A percentile compares a stretch with the other conserved stretches of the same genome.
These are phyloP conservation scores for Cocos nucifera DNA, from an alignment of 176 grass and related monocot genomes.

Conservation along the genomic window DNA sequence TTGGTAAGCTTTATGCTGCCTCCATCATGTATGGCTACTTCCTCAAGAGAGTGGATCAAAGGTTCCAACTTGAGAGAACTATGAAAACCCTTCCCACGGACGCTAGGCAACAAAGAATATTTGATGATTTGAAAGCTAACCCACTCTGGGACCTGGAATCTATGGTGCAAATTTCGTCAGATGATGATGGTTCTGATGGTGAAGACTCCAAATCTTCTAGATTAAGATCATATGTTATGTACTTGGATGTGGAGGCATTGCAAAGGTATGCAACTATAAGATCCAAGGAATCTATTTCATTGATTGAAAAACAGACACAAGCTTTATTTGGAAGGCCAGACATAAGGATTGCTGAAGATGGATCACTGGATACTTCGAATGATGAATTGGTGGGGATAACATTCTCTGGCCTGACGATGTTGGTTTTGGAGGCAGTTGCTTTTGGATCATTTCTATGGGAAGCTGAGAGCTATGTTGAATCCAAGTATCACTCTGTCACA, in stretches of 20 bases:
- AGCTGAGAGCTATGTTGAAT: slow-evolving; percentile 87
- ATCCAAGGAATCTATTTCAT: slow-evolving; percentile 66
- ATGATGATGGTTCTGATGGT: slow-evolving; percentile 31
- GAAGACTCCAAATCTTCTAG: slow-evolving; percentile 49
- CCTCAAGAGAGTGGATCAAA: slow-evolving; percentile 27
- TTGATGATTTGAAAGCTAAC: slow-evolving; percentile 67
- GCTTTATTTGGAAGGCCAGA: slow-evolving; percentile 87
- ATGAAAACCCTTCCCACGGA: slow-evolving; percentile 69
- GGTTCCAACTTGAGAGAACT: slow-evolving; percentile 84
- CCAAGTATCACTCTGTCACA: slow-evolving; percentile 69
- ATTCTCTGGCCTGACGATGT: slow-evolving; percentile 61
- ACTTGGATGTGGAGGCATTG: slow-evolving; percentile 64
- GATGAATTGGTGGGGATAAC: slow-evolving; percentile 70
- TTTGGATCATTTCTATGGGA: slow-evolving; percentile 94
- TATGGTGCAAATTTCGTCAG: slow-evolving; percentile 58
- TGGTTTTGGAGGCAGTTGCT: slow-evolving; percentile 73
- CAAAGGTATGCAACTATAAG: slow-evolving; percentile 85
- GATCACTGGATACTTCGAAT: slow-evolving; percentile 52
- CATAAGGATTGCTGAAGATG: slow-evolving; percentile 68
- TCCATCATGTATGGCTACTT: slow-evolving; percentile 46
- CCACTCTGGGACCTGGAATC: slow-evolving; percentile 94
- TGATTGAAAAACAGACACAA: slow-evolving; percentile 97
- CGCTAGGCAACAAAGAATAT: slow-evolving; percentile 46
- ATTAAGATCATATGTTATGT: slow-evolving; percentile 73
- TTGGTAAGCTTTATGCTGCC: slow-evolving; percentile 94